Evolutionary conservation across 148 eudicot genomes (phyloP), one percentile per base, ranked within the genome.

Genomic region (Spergularia bocconei): DNA sequence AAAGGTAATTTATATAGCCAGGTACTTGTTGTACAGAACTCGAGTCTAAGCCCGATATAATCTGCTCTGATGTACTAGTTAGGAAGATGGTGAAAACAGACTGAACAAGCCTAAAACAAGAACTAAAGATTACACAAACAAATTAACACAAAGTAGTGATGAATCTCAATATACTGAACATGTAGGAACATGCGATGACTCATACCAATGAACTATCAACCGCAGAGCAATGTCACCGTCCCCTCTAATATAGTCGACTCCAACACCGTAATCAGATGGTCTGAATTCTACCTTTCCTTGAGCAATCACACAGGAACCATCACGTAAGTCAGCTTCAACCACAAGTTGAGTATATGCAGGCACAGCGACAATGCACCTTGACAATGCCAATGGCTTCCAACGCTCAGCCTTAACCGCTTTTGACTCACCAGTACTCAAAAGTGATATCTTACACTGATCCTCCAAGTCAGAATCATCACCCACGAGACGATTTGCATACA

Each of bases 271-370:
- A n/a, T 10, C 21, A 6, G 8, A 12, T 20, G 56, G 15, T 21
- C 1, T 48, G 13, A 68, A 68, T 68, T 47, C 71, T 14, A 68
- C 33, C 15, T 48, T 68, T 9, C 56, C 71, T 21, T 68, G 47
- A 15, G 71, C 56, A 48, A 68, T 20, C 11, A 21, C 8, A 68
- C 16, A 4, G 9, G 56, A 19, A 48, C 17, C 13, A n/a, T 68
- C 50, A 54, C 56, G 50, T 7, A 68, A 68, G 23, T 68, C 71
- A 7, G 56, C 56, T 48, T 68, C 56, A 19, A 68, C 47, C 23
- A 68, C 52, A 9, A 68, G 21, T 3, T 54, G 21, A 47, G 23
- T 47, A 68, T 68, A 47, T 68, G 71, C 71, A 0, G 71, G 71
- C 33, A 68, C 55, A 48, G 56, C 71, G 13, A 68, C 23, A 11